Base-by-base conservation (phyloP, 495 filamentous ascomycete genomes). In the Aspergillus sclerotioniger region DNA sequence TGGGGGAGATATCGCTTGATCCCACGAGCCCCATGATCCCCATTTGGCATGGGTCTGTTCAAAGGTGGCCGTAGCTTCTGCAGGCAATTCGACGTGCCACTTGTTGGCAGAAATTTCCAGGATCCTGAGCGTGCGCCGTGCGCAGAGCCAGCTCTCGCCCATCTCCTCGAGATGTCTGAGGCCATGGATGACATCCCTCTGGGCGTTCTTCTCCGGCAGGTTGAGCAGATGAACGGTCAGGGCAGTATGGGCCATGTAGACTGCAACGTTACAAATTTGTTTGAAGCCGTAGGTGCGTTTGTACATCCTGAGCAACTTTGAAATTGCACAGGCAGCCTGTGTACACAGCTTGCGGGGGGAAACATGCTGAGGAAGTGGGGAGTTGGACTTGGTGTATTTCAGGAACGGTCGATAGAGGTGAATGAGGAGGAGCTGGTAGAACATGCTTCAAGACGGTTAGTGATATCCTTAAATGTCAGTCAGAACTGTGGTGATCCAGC, bases 371-470 rank as follows among this genome's bases (percentile, higher is more conserved):
- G 95, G 92, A 0, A 97, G 81, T 0, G 94, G 91, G 6, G 92
- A 94, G 6, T 82, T 87, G 17, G 82, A 71, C 53, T 85, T 88
- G 10, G 84, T 88, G 68, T 96, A 97, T 70, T 92, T 95, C 35
- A 98, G 81, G 70, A 98, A 98, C 0, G 94, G 93, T 5, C 94
- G 90, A 76, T 96, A 98, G 8, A 98, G 86, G 63, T 98, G 95
- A 59, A 98, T 97, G 67, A 93, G 94, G 37, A 97, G 88, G 2
- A 96, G 82, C 64, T 98, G 92, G 70, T 91, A 95, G 71, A 98
- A 93, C 94, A 98, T 97, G 76, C 92, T 96, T 61, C 17, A 3
- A 51, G 37, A 31, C 0, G 37, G 64, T 80, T 46, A 82, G 74
- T 61, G 54, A 59, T 17, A 15, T 10, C 31, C 8, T 25, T 49